A percentile compares a stretch with the other conserved stretches of the same genome.
phyloP scores from a whole-genome alignment of 768 basidiomycete genomes.

The Boletus pseudopeckii region DNA sequence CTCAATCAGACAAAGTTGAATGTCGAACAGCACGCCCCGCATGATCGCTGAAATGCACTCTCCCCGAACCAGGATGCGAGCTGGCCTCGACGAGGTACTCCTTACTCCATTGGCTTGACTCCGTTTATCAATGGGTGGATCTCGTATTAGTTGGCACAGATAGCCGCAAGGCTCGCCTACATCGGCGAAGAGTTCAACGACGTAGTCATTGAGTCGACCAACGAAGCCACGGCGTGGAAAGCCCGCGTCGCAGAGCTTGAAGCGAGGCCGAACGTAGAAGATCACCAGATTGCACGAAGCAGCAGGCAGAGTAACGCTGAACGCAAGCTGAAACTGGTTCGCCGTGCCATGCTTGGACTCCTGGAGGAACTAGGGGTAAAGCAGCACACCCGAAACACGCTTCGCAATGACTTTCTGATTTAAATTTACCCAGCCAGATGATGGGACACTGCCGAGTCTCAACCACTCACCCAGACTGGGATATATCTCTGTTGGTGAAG shows the following conservation, averaged over 20 bases:
- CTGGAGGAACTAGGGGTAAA: slow-evolving; percentile 40
- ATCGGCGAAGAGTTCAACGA: slow-evolving; percentile 33
- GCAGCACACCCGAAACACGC: background rate
- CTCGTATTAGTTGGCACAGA: slow-evolving; percentile 21
- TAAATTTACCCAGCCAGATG: slow-evolving; percentile 15
- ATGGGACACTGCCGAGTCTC: slow-evolving; percentile 11
- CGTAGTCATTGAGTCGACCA: slow-evolving; percentile 15
- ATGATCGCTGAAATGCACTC: slow-evolving; percentile 5
- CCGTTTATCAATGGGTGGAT: background rate
- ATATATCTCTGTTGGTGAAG: background rate
- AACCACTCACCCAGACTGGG: slow-evolving; percentile 11
- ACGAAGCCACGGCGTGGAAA: slow-evolving; percentile 21
- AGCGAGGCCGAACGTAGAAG: slow-evolving; percentile 19
- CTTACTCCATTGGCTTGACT: background rate
- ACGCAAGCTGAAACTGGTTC: slow-evolving; percentile 32
- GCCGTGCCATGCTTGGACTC: slow-evolving; percentile 41
- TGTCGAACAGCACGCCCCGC: slow-evolving; percentile 2
- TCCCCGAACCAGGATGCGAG: slow-evolving; percentile 17
- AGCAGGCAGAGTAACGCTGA: slow-evolving; percentile 35
- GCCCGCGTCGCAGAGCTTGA: slow-evolving; percentile 40
- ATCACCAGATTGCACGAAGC: slow-evolving; percentile 27
- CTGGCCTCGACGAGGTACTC: slow-evolving; percentile 30
- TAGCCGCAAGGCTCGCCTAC: slow-evolving; percentile 23
- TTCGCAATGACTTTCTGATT: background rate
- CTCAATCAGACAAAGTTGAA: background rate